Percentiles rank a stretch among this genome's conserved stretches.
These are phyloP conservation scores for Hanseniaspora gamundiae DNA, from an alignment of 1,139 yeast genomes.

Conservation along the genomic window DNA sequence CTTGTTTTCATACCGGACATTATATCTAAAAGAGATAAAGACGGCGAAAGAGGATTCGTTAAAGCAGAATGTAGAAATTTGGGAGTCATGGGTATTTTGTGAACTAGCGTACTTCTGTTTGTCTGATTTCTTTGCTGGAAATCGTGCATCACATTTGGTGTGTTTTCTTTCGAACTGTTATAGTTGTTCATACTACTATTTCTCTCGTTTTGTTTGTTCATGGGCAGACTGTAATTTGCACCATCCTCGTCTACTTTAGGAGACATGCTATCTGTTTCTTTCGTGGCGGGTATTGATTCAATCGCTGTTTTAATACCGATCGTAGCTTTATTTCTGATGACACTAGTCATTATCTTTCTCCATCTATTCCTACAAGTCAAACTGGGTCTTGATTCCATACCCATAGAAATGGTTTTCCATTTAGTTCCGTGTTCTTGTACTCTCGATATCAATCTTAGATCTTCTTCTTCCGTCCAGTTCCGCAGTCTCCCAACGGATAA, in stretches of 20 bases:
- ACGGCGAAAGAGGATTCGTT: neutral
- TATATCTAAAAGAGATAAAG: neutral
- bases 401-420: slow-evolving; percentile 73
- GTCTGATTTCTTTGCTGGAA: neutral
- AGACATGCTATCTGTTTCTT: neutral
- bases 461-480: slow-evolving; percentile 76
- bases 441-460: slow-evolving; percentile 48
- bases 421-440: slow-evolving; percentile 74
- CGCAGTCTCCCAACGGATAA: slow-evolving; percentile 59
- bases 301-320: slow-evolving; percentile 22
- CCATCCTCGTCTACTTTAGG: too few relatives aligned
- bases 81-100: neutral
- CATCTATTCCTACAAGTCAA: slow-evolving; percentile 85
- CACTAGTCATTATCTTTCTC: slow-evolving; percentile 62
- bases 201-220: too few relatives aligned
- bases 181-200: too few relatives aligned
- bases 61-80: neutral
- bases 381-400: slow-evolving; percentile 59
- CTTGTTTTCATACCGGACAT: neutral
- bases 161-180: too few relatives aligned
- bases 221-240: too few relatives aligned
- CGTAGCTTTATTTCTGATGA: slow-evolving; percentile 14
- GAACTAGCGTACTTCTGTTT: neutral
- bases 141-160: neutral
- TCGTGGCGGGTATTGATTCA: slow-evolving; percentile 14